Percentiles rank a stretch among this genome's conserved stretches.
Evolutionary conservation across 495 filamentous ascomycete genomes (phyloP).

Genomic region (Recurvomyces mirabilis): DNA sequence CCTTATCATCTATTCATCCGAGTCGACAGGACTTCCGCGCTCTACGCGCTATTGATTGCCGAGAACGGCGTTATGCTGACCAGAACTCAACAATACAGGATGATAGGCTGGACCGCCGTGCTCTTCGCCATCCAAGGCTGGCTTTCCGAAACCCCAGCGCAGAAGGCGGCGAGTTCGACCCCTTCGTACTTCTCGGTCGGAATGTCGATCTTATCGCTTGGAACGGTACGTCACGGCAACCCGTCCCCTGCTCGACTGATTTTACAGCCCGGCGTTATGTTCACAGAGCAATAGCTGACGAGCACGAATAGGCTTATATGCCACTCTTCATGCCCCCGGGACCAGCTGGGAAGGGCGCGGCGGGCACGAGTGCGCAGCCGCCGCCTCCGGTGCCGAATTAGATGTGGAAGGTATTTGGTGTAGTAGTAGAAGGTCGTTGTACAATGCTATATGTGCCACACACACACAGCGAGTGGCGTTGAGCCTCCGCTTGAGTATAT

Average conservation of each 20-base stretch:
- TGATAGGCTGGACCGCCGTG: conserved; percentile 56
- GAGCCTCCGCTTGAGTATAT: no score
- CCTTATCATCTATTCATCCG: no score
- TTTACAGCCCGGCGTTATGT: background rate
- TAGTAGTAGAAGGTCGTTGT: no score
- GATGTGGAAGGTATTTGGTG: no score
- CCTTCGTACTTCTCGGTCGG: conserved; percentile 76
- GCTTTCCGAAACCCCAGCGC: conserved; percentile 72
- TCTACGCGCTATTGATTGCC: no score
- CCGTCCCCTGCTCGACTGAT: background rate
- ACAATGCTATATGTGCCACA: no score
- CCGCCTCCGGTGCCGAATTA: conserved; percentile 18
- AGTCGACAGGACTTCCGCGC: no score
- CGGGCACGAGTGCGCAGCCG: no score
- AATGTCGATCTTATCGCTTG: conserved; percentile 83
- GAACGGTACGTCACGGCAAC: conserved; percentile 45
- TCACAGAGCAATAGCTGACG: background rate
- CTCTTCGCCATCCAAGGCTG: conserved; percentile 75
- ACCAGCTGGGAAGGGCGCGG: conserved; percentile 23
- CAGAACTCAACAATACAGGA: background rate
- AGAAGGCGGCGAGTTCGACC: conserved; percentile 52
- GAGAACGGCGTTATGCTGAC: background rate
- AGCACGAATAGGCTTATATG: conserved; percentile 53
- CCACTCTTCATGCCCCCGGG: conserved; percentile 67
- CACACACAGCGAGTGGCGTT: no score